Percentiles rank a stretch among this genome's conserved stretches.
Evolutionary conservation across 148 eudicot species (phyloP).

Genomic region (Fagopyrum tataricum): DNA sequence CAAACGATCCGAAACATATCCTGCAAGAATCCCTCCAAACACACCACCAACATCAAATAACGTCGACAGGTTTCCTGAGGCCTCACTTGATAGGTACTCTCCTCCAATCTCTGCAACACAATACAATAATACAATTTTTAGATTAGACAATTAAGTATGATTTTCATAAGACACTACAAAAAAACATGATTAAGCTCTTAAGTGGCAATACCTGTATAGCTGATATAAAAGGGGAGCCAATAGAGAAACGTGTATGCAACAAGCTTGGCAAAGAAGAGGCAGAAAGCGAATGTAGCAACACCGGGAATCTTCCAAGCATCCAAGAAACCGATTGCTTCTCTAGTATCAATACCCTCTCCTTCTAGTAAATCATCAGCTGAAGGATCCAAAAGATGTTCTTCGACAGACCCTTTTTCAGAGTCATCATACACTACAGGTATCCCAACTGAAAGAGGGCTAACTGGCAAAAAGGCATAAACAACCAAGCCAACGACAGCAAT

Average conservation of each 20-base stretch:
- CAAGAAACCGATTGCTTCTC: conserved; percentile 53
- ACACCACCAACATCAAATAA: conserved; percentile 91
- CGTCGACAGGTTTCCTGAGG: conserved; percentile 82
- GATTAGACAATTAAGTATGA: neutral
- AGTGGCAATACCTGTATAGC: conserved; percentile 58
- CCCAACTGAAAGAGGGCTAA: conserved; percentile 61
- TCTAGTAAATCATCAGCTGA: neutral
- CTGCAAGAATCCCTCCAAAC: conserved; percentile 82
- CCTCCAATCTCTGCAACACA: conserved; percentile 71
- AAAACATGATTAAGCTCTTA: neutral
- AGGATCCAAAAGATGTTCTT: conserved; percentile 35
- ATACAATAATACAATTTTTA: neutral
- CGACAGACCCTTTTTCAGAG: conserved; percentile 29
- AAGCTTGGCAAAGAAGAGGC: conserved; percentile 87
- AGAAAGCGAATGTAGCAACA: conserved; percentile 77
- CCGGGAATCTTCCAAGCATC: conserved; percentile 95
- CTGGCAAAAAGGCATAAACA: conserved; percentile 55
- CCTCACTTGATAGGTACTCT: conserved; percentile 59
- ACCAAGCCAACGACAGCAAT: conserved; percentile 51
- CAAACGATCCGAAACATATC: conserved; percentile 61
- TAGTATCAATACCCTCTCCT: neutral
- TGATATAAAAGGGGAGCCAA: conserved; percentile 94
- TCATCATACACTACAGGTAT: conserved; percentile 45
- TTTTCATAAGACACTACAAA: neutral
- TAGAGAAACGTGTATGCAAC: conserved; percentile 89